Evolutionary conservation across 225 moss, liverwort and hornwort genomes (phyloP), one percentile per base, ranked within the genome.

Genomic region (Polytrichum formosum): DNA sequence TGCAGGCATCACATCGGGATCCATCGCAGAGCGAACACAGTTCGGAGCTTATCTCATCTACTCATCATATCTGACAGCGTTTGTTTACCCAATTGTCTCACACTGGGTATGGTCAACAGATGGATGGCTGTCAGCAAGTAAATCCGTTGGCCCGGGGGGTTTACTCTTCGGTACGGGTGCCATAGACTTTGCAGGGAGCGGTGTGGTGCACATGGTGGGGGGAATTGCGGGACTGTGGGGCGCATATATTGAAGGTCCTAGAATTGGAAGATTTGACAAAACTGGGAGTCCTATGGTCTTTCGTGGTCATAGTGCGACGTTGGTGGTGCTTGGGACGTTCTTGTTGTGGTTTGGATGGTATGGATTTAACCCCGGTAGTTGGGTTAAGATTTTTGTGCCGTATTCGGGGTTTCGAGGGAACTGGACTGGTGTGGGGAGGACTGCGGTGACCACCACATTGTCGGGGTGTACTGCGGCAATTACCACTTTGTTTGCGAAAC

Each of bases 331-430:
- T 17, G 93, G 89, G 2, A 80, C 85, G 27, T 93, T 93, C 70
- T 65, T 93, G 33, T 76, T 93, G 22, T 93, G 93, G 93, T 93
- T 93, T 26, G 93, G 93, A 54, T 93, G 93, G 93, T 93, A 80
- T 53, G 91, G 91, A 8, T 93, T 93, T 79, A 93, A 93, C 58
- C 93, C 93, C 1, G 91, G 93, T 54, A 91, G 91, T 53, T 91
- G 73, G 26, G 2, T 85, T 21, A 72, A 61, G 4, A 93, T 93
- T 53, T 67, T 80, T 3, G 9, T 61, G 17, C 69, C 81, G 1
- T 88, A 86, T 54, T 54, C 71, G 13, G 75, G 73, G 0, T 85
- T 80, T 77, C 77, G 82, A 26, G 93, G 93, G 28, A 72, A 77
- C 67, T 93, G 93, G 91, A 85, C 87, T 6, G 88, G 88, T 27